These are phyloP conservation scores for Chaetomiaceae sp. DNA, from an alignment of 2,329 filamentous ascomycete species.

Conservation along the genomic window DNA sequence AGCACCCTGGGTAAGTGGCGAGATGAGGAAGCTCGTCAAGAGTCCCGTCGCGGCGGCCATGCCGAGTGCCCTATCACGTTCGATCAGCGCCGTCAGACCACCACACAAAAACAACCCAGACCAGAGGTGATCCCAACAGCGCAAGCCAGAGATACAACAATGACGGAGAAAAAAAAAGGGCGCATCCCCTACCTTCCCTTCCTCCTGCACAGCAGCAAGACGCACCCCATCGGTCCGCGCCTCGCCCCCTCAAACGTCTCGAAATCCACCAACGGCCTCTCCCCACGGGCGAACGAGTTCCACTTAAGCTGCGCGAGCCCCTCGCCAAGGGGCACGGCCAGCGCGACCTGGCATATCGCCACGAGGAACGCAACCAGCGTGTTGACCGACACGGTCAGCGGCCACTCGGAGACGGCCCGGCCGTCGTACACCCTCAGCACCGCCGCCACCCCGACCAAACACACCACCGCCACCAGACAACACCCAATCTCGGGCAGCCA, in stretches of 20 bases:
- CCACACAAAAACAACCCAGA: too few species aligned
- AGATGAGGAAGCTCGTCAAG: constrained; percentile 22
- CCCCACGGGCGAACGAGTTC: constrained; percentile 29
- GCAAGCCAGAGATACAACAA: constrained; percentile 1
- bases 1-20: constrained; percentile 24
- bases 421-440: constrained; percentile 23
- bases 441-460: constrained; percentile 17
- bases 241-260: constrained; percentile 28
- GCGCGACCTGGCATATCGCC: constrained; percentile 26
- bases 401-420: constrained; percentile 21
- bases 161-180: not conserved
- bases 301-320: constrained; percentile 32
- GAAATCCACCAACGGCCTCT: constrained; percentile 28
- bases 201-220: constrained; percentile 22
- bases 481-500: constrained; percentile 26
- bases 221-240: constrained; percentile 22
- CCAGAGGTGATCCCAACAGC: not conserved
- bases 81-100: too few species aligned
- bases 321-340: constrained; percentile 27
- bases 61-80: constrained; percentile 22
- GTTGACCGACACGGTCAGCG: constrained; percentile 27
- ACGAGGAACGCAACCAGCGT: constrained; percentile 29
- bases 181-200: constrained; percentile 23
- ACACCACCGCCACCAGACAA: constrained; percentile 21
- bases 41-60: constrained; percentile 25